phyloP scores from a whole-genome alignment of 2,329 filamentous ascomycete genomes.

The Parascedosporium putredinis region DNA sequence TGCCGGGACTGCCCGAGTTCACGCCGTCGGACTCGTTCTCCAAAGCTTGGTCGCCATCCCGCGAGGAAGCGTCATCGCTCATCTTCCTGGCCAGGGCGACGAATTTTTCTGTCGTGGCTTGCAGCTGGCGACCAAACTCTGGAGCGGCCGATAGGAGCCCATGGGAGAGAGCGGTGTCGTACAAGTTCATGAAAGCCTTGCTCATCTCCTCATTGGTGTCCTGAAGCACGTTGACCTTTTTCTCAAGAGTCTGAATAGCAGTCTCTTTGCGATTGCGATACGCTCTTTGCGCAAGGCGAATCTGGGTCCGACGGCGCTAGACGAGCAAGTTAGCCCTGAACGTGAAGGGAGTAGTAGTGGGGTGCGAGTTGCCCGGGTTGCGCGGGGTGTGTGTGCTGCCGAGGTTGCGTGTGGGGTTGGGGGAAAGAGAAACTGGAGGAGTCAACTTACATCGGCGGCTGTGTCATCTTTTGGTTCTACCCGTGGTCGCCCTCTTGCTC shows the following conservation, averaged over 20 bases:
- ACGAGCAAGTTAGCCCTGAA: conserved; percentile 16
- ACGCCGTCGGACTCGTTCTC: conserved; percentile 14
- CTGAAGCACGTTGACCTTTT: conserved; percentile 59
- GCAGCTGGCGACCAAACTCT: conserved; percentile 46
- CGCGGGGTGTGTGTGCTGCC: no score
- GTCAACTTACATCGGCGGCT: conserved; percentile 67
- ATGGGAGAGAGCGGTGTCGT: conserved; percentile 47
- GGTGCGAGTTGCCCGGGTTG: no score
- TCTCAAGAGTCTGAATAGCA: conserved; percentile 63
- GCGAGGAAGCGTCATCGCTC: conserved; percentile 12
- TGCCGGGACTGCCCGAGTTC: conserved; percentile 4
- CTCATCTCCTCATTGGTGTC: conserved; percentile 64
- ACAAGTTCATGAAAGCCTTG: conserved; percentile 56
- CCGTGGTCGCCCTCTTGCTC: conserved; percentile 61
- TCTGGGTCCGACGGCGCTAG: conserved; percentile 74
- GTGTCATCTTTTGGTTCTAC: conserved; percentile 70
- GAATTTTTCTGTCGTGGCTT: conserved; percentile 47
- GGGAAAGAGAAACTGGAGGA: no score
- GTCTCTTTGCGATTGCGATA: conserved; percentile 79
- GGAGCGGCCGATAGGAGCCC: conserved; percentile 48
- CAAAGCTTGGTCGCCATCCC: neutral
- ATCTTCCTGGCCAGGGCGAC: conserved; percentile 40
- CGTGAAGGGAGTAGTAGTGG: no score
- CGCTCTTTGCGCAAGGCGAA: conserved; percentile 74
- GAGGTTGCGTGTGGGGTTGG: no score